These are phyloP conservation scores for Ganoderma meredithae DNA, from an alignment of 1,284 basidiomycete genomes.

Conservation along the genomic window DNA sequence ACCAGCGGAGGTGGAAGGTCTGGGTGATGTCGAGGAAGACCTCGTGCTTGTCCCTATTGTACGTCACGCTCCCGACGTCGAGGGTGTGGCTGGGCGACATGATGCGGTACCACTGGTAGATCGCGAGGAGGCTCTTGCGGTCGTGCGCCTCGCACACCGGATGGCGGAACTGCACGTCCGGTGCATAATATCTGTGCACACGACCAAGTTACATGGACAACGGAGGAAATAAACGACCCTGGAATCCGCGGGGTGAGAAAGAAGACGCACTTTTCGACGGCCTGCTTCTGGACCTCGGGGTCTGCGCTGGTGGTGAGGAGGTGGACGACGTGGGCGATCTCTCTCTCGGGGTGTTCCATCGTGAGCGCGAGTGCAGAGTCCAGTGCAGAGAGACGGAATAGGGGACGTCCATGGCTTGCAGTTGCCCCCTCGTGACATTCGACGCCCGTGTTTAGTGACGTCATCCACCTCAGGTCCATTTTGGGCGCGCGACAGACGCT, in stretches of 20 bases:
- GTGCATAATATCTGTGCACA: slow-evolving; percentile 50
- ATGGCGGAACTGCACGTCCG: slow-evolving; percentile 61
- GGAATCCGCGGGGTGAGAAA: too few species aligned
- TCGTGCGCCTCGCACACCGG: slow-evolving; percentile 61
- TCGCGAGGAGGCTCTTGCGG: slow-evolving; percentile 56
- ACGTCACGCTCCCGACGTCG: slow-evolving; percentile 52
- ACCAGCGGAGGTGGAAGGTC: slow-evolving; percentile 58
- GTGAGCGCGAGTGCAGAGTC: background rate
- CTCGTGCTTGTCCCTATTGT: slow-evolving; percentile 46
- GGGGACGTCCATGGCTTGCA: background rate
- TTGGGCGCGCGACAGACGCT: background rate
- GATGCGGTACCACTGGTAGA: slow-evolving; percentile 71
- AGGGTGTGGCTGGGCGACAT: slow-evolving; percentile 57
- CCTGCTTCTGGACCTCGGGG: slow-evolving; percentile 57
- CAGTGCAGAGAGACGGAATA: background rate
- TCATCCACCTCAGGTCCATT: background rate
- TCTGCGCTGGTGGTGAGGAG: slow-evolving; percentile 52
- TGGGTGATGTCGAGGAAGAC: slow-evolving; percentile 58
- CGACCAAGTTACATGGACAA: background rate
- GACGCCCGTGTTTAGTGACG: background rate
- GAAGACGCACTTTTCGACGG: slow-evolving; percentile 46
- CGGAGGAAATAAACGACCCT: too few species aligned
- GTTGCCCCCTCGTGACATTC: background rate
- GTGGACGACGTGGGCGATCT: slow-evolving; percentile 54
- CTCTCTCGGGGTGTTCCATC: slow-evolving; percentile 63